Evolutionary conservation across 2,329 filamentous ascomycete genomes (phyloP), one percentile per base, ranked within the genome.

Genomic region (Alternaria atra): DNA sequence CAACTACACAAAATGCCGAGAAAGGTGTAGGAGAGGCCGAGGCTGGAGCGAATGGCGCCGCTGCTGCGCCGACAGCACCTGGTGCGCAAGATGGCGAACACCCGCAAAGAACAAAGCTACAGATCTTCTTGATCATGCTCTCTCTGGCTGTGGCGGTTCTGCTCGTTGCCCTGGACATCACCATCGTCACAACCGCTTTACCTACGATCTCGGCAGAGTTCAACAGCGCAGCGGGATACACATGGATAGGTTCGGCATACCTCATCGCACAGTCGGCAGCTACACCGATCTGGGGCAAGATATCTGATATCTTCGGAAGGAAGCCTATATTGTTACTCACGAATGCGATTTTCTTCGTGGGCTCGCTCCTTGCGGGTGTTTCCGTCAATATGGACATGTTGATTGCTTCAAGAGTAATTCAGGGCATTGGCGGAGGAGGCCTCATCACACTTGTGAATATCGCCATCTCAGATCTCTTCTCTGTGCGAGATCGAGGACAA

Each of bases 231-330:
- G 73, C 79, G 12, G 84, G 83, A 20, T 86, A 85, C 63, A 82
- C 80, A 6, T 87, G 85, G 85, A 82, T 87, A 34, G 84, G 84
- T 15, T 81, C 79, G 25, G 81, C 84, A 7, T 86, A 85, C 61
- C 70, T 84, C 2, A 79, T 86, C 20, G 81, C 80, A 40, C 81
- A 80, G 61, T 77, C 83, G 4, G 83, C 83, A 0, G 77, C 84
- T 20, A 84, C 85, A 2, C 86, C 86, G 2, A 80, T 86, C 32
- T 89, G 87, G 86, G 86, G 87, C 23, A 89, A 89, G 69, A 77
- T 89, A 23, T 87, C 85, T 44, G 89, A 91, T 79, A 90, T 91
- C 59, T 90, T 86, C 78, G 89, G 89, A 2, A 82, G 89, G 40
- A 91, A 90, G 68, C 84, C 84, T 12, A 83, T 89, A 50, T 78